These are phyloP conservation scores for Alternaria consortialis DNA, from an alignment of 2,329 filamentous ascomycete genomes.

Conservation along the genomic window DNA sequence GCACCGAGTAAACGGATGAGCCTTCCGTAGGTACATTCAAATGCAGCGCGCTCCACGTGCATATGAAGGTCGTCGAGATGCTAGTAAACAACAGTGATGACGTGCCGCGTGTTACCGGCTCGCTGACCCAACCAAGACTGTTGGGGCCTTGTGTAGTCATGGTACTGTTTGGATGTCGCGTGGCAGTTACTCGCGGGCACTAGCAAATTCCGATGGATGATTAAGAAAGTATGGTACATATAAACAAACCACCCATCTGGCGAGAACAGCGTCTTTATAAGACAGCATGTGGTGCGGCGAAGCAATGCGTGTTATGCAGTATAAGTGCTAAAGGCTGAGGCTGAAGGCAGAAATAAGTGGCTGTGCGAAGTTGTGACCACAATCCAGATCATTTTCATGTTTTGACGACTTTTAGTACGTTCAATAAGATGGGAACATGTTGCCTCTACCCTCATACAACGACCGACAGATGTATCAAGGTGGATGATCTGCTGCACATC, in stretches of 20 bases:
- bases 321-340: neutral
- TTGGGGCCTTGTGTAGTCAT: neutral
- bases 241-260: neutral
- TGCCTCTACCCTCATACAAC: neutral
- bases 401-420: neutral
- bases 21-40: neutral
- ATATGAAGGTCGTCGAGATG: neutral
- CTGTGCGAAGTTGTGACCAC: neutral
- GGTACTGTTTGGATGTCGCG: neutral
- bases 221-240: neutral
- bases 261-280: neutral
- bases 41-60: neutral
- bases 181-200: neutral
- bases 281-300: neutral
- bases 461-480: neutral
- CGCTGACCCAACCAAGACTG: neutral
- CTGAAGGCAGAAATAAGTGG: neutral
- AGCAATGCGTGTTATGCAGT: neutral
- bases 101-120: neutral
- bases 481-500: neutral
- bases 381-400: neutral
- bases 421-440: neutral
- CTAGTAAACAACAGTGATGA: neutral
- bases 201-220: neutral
- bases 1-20: no score